phyloP scores from a whole-genome alignment of 208 protist genomes.

The Crithidia bombi region DNA sequence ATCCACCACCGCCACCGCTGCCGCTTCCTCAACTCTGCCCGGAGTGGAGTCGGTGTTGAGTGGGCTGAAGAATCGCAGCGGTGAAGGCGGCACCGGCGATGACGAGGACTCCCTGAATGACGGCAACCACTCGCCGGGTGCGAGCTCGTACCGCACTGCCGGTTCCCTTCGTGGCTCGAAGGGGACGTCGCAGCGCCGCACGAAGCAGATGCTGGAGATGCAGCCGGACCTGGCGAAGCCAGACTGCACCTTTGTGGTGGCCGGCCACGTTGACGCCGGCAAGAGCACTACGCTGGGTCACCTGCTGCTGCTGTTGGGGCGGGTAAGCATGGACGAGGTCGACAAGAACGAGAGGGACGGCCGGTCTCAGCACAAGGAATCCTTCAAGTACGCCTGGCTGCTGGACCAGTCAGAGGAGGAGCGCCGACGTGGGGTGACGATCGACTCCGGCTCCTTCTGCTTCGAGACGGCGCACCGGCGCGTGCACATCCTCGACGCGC shows the following conservation, averaged over 20 bases:
- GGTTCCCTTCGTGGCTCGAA: conserved; percentile 24
- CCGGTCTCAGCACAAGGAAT: conserved; percentile 84
- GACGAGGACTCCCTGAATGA: conserved; percentile 10
- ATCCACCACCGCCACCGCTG: not conserved
- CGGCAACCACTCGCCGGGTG: conserved; percentile 10
- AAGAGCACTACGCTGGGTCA: conserved; percentile 90
- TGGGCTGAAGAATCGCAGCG: not conserved
- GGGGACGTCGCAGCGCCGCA: conserved; percentile 34
- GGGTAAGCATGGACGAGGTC: conserved; percentile 72
- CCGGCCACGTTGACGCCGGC: conserved; percentile 87
- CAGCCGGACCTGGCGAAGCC: conserved; percentile 47
- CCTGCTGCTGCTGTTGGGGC: conserved; percentile 79
- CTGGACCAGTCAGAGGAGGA: conserved; percentile 96
- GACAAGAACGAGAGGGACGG: conserved; percentile 90
- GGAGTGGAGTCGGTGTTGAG: not conserved
- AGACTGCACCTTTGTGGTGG: conserved; percentile 87
- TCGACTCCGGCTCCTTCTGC: conserved; percentile 92
- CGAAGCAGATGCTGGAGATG: conserved; percentile 39
- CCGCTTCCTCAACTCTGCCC: not conserved
- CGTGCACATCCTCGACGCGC: conserved; percentile 87
- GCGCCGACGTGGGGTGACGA: conserved; percentile 95
- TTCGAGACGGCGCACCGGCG: conserved; percentile 93
- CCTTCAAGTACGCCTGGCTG: conserved; percentile 97
- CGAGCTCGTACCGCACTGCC: conserved; percentile 18
- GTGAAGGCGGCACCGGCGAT: not conserved